A percentile compares a stretch with the other conserved stretches of the same genome.
phyloP scores from a whole-genome alignment of 257 asterid genomes.

The Euphrasia confusa region DNA sequence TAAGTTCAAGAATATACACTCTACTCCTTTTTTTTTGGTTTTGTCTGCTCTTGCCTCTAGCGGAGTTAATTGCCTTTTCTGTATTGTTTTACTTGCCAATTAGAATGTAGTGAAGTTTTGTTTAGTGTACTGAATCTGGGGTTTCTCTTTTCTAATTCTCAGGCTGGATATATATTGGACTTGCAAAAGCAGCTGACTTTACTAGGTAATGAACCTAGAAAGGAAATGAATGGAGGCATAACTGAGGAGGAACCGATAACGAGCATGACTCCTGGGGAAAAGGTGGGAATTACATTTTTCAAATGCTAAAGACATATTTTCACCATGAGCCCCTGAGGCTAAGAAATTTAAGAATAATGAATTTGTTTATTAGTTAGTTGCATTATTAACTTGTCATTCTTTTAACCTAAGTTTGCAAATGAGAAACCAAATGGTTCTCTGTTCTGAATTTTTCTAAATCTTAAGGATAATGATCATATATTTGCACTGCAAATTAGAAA shows the following conservation, averaged over 20 bases:
- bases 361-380: not conserved
- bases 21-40: not conserved
- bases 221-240: slow-evolving; percentile 57
- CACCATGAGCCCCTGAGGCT: slow-evolving; percentile 9
- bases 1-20: slow-evolving; percentile 39
- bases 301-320: no score
- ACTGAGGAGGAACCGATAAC: slow-evolving; percentile 66
- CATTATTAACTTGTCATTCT: not conserved
- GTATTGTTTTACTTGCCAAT: slow-evolving; percentile 5
- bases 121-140: slow-evolving; percentile 11
- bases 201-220: slow-evolving; percentile 65
- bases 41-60: slow-evolving; percentile 17
- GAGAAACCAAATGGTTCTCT: not conserved
- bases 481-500: not conserved
- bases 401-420: not conserved
- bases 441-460: not conserved
- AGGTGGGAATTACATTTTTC: slow-evolving; percentile 36
- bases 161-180: slow-evolving; percentile 91
- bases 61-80: slow-evolving; percentile 7
- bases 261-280: slow-evolving; percentile 66
- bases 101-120: slow-evolving; percentile 9
- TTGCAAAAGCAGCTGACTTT: slow-evolving; percentile 88
- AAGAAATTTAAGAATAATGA: slow-evolving; percentile 15
- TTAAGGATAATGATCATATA: not conserved
- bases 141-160: slow-evolving; percentile 18